Evolutionary conservation across 345 rosid genomes (phyloP), one percentile per base, ranked within the genome.

Genomic region (Linum usitatissimum): DNA sequence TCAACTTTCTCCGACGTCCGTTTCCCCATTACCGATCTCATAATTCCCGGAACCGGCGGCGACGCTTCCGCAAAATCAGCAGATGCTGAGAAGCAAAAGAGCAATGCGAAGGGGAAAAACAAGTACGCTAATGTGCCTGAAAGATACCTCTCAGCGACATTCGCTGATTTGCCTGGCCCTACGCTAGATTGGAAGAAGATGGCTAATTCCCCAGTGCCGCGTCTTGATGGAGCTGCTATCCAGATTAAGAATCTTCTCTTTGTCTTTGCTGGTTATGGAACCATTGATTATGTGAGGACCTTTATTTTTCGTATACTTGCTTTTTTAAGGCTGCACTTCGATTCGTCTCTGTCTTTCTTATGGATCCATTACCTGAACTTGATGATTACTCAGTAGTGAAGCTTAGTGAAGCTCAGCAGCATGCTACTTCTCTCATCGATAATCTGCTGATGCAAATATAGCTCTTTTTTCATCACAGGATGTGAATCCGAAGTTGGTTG

Each of bases 191-290:
- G 97, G 99, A 83, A 87, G 79, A 85, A 86, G 80, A 93, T 93
- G 99, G 61, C 81, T 30, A 20, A 77, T 79, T 85, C 99, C 0
- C 97, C 96, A 30, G 96, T 93, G 53, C 99, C 97, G 79, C 95
- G 97, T 39, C 71, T 93, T 12, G 99, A 87, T 67, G 97, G 99
- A 63, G 96, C 97, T 58, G 94, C 96, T 0, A 71, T 87, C 61
- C 99, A 93, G 85, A 87, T 93, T 48, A 73, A 71, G 77, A 74
- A 90, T 70, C 84, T 73, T 62, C 79, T 93, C 0, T 93, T 66
- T 42, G 99, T 93, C 4, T 93, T 93, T 76, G 99, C 99, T 42
- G 97, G 99, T 57, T 93, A 93, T 62, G 91, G 94, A 64, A 85
- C 84, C 62, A 87, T 90, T 58, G 81, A 93, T 73, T 67, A 53